Conservation (phyloP, 2,329 filamentous ascomycete genomes). For the Waltergamsia citrina region DNA sequence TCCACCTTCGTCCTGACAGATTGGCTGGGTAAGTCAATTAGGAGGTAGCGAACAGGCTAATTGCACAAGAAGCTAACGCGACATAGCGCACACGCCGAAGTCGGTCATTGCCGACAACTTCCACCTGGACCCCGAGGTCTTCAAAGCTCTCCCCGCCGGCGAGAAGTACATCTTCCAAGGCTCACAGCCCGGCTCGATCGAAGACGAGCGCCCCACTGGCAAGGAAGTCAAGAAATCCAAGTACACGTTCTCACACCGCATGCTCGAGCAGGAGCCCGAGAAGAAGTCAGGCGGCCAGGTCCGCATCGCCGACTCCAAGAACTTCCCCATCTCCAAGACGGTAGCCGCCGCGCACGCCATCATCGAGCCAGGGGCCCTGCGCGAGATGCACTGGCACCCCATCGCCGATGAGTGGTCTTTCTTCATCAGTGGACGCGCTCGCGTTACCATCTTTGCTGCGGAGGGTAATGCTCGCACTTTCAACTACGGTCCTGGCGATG, state of each 20-base stretch:
- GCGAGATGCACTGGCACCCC: conserved; percentile 80
- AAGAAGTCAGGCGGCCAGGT: conserved; percentile 60
- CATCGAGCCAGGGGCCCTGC: conserved; percentile 61
- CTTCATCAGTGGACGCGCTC: conserved; percentile 62
- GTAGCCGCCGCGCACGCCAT: conserved; percentile 64
- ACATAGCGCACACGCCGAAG: conserved; percentile 57
- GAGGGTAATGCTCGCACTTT: conserved; percentile 64
- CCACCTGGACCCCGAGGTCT: conserved; percentile 60
- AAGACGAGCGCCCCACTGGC: conserved; percentile 52
- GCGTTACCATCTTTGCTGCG: conserved; percentile 66
- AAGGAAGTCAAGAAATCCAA: conserved; percentile 57
- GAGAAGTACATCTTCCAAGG: conserved; percentile 76
- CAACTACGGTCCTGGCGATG: conserved; percentile 65
- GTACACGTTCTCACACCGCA: conserved; percentile 59
- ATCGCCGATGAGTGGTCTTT: conserved; percentile 75
- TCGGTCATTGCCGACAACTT: conserved; percentile 69
- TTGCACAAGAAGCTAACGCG: too few relatives aligned
- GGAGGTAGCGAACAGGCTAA: conserved; percentile 53
- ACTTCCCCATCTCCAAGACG: conserved; percentile 65
- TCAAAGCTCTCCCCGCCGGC: conserved; percentile 53
- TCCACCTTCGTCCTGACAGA: conserved; percentile 67
- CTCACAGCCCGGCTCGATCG: conserved; percentile 51
- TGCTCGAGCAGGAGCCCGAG: conserved; percentile 60
- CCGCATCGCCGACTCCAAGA: conserved; percentile 65
- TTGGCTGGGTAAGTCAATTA: conserved; percentile 50